phyloP scores from a whole-genome alignment of 805 yeast genomes.

The Candida krabiensis region DNA sequence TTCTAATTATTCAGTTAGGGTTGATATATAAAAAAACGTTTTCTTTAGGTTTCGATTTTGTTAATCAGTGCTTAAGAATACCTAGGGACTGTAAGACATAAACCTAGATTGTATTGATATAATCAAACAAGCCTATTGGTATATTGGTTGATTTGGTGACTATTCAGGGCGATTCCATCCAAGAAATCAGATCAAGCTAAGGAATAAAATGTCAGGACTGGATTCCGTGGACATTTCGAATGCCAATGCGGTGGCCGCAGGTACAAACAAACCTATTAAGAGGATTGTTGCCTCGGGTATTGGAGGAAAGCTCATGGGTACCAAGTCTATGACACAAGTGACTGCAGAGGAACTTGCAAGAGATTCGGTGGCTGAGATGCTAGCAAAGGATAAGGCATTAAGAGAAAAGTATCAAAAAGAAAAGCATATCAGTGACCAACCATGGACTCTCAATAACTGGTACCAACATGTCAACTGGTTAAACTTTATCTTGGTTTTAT shows the following conservation, averaged over 20 bases:
- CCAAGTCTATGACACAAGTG: constrained; percentile 66
- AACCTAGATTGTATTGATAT: too few species aligned
- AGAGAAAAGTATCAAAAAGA: constrained; percentile 39
- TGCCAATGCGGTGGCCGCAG: constrained; percentile 81
- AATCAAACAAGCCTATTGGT: too few species aligned
- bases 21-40: too few species aligned
- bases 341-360: constrained; percentile 62
- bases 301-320: constrained; percentile 80
- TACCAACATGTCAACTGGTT: constrained; percentile 76
- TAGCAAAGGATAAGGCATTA: constrained; percentile 45
- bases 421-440: constrained; percentile 72
- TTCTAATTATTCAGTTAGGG: too few species aligned
- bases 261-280: constrained; percentile 66
- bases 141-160: too few species aligned
- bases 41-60: too few species aligned
- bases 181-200: background rate
- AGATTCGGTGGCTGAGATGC: constrained; percentile 48
- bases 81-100: too few species aligned
- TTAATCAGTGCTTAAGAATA: too few species aligned
- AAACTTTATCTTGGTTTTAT: constrained; percentile 62
- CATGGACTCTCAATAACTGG: constrained; percentile 77
- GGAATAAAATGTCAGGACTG: constrained; percentile 20
- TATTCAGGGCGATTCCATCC: too few species aligned
- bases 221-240: constrained; percentile 58
- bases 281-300: constrained; percentile 77